Percentiles rank a stretch among this genome's conserved stretches.
These are phyloP conservation scores for Ceratocystis ficicola DNA, from an alignment of 2,329 filamentous ascomycete genomes.

Conservation along the genomic window DNA sequence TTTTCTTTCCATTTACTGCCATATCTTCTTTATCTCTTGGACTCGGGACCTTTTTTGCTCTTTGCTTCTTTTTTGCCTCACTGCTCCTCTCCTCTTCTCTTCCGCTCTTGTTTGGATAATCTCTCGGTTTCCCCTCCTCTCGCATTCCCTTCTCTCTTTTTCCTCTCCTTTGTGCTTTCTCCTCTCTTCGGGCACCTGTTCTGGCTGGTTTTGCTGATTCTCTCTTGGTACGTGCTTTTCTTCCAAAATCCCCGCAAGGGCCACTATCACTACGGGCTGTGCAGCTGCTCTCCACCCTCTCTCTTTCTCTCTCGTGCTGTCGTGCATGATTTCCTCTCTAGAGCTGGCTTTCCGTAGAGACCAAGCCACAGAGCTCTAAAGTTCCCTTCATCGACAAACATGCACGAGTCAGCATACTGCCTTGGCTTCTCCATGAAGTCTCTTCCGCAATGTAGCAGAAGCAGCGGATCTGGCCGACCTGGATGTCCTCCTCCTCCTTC, in stretches of 20 bases:
- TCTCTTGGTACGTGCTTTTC: constrained; percentile 1
- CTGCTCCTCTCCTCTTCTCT: neutral
- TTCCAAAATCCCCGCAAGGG: constrained; percentile 1
- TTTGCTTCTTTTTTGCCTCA: neutral
- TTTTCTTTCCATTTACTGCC: neutral
- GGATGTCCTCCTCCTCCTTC: neutral
- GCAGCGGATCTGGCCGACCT: neutral
- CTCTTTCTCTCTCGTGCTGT: neutral
- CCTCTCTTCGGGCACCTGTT: too few relatives aligned
- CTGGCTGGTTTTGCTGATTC: neutral
- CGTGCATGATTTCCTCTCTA: neutral
- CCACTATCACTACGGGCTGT: constrained; percentile 10
- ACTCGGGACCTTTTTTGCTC: neutral
- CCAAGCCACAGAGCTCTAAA: constrained; percentile 13
- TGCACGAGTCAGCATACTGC: constrained; percentile 10
- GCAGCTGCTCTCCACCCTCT: neutral
- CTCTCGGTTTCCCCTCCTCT: neutral
- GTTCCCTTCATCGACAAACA: constrained; percentile 9
- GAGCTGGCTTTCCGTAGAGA: neutral
- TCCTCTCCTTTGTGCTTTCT: neutral
- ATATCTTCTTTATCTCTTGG: too few relatives aligned
- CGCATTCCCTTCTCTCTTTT: neutral
- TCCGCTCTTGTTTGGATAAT: neutral
- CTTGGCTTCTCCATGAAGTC: neutral
- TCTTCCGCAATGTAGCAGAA: neutral